Evolutionary conservation across 768 basidiomycete genomes (phyloP), one percentile per base, ranked within the genome.

Genomic region (Tricholoma saponaceum): DNA sequence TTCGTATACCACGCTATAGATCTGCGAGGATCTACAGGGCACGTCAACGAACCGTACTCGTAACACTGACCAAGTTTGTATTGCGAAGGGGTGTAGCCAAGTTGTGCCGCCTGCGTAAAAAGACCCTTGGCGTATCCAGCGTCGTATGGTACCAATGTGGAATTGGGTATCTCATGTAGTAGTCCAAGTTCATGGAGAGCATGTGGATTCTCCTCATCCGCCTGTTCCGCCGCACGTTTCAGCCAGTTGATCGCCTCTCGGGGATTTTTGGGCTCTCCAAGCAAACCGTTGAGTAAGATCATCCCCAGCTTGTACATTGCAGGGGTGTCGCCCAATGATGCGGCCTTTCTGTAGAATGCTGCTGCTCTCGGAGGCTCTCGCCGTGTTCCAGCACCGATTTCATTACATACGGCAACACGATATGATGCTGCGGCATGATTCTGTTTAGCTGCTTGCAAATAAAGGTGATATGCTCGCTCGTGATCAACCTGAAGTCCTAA

Each of bases 291-390:
- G 20, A 98, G 79, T 28, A 97, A 80, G 61, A 98, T 90, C 89
- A 97, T 95, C n/a, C 95, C 95, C n/a, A 99, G 85, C 72, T 98
- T 98, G 78, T 97, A 98, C 97, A 98, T 99, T 3, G 95, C 97
- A 25, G 96, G 87, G 0, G 96, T 98, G 70, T 98, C 97, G 18
- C 95, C 95, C 33, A 98, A 76, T 1, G 94, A 94, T 8, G 95
- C 95, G 4, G 97, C 92, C 71, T 98, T 98, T 59, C 95, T 87
- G 74, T 98, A 98, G 69, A 99, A 98, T 4, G 94, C 88, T 25
- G 94, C 87, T 7, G 97, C 97, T 46, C 97, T 84, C 20, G 86
- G 79, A 0, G 87, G 87, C 66, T 98, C 96, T 64, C 87, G 82
- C 64, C 89, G 83, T 1, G 97, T 99, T 28, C 97, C 97, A 3